Conservation (phyloP, 179 eudicot species). For the Actinidia arguta region DNA sequence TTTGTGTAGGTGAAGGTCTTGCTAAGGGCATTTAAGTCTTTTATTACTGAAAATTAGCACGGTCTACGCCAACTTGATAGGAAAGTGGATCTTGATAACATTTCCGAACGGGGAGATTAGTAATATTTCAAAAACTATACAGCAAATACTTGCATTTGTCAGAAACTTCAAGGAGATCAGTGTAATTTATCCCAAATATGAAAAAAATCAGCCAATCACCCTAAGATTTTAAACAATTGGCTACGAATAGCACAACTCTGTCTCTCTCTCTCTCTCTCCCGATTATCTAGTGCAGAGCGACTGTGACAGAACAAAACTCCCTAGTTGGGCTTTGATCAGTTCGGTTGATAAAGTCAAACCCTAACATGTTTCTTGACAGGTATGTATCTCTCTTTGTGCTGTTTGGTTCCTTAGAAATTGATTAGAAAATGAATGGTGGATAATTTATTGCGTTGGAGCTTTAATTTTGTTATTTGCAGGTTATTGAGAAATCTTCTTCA, state of each 20-base stretch:
- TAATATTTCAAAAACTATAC: background rate
- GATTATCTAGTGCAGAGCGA: background rate
- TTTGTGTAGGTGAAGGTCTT: too few relatives aligned
- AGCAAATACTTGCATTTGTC: background rate
- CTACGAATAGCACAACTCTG: background rate
- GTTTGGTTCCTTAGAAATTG: conserved; percentile 13
- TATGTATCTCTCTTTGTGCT: background rate
- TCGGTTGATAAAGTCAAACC: background rate
- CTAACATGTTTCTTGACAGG: background rate
- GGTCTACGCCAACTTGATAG: background rate
- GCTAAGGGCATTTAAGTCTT: background rate
- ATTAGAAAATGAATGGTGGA: too few relatives aligned
- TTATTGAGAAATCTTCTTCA: too few relatives aligned
- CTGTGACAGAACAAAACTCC: background rate
- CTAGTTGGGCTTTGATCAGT: background rate
- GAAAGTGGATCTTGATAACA: background rate
- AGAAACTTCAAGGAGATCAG: background rate
- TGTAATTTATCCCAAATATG: too few relatives aligned
- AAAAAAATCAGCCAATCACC: too few relatives aligned
- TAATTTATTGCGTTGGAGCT: too few relatives aligned
- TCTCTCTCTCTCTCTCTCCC: conserved; percentile 2
- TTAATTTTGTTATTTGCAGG: conserved; percentile 8
- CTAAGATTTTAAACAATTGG: too few relatives aligned
- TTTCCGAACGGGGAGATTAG: background rate
- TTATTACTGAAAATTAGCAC: background rate